phyloP scores from a whole-genome alignment of 2,329 filamentous ascomycete species.

The Venturia effusa region DNA sequence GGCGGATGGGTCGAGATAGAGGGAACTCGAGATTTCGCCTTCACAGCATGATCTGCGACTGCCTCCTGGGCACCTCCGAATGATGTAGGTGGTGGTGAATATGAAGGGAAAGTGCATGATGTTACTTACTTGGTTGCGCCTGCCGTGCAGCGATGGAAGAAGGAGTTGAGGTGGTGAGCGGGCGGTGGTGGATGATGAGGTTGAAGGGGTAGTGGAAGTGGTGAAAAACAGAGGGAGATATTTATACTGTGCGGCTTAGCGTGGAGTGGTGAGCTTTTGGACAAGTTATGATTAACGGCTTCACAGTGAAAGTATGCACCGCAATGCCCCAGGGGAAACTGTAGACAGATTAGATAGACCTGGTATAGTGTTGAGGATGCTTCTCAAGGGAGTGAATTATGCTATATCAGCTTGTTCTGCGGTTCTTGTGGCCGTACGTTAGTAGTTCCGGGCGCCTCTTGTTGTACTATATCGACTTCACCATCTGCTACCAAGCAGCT shows the following conservation, averaged over 20 bases:
- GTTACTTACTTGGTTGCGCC: constrained; percentile 1
- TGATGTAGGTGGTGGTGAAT: not conserved
- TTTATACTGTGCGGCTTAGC: not conserved
- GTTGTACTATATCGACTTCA: not conserved
- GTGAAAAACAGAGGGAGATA: not conserved
- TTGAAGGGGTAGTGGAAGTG: not conserved
- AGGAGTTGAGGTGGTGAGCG: not conserved
- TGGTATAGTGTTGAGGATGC: not conserved
- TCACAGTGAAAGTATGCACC: not conserved
- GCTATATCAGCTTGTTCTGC: not conserved
- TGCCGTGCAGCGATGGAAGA: not conserved
- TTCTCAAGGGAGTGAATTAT: not conserved
- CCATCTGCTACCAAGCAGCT: not conserved
- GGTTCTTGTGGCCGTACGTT: not conserved
- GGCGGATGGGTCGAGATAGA: not conserved
- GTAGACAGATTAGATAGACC: not conserved
- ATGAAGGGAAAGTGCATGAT: not conserved
- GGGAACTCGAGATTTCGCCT: not conserved
- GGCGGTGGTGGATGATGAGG: not conserved
- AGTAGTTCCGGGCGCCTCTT: not conserved
- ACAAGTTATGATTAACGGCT: not conserved
- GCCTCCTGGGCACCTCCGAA: not conserved
- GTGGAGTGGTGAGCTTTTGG: not conserved
- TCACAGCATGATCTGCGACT: not conserved
- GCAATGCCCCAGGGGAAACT: not conserved